phyloP scores from a whole-genome alignment of 768 basidiomycete species.

The Tulasnella sp. region DNA sequence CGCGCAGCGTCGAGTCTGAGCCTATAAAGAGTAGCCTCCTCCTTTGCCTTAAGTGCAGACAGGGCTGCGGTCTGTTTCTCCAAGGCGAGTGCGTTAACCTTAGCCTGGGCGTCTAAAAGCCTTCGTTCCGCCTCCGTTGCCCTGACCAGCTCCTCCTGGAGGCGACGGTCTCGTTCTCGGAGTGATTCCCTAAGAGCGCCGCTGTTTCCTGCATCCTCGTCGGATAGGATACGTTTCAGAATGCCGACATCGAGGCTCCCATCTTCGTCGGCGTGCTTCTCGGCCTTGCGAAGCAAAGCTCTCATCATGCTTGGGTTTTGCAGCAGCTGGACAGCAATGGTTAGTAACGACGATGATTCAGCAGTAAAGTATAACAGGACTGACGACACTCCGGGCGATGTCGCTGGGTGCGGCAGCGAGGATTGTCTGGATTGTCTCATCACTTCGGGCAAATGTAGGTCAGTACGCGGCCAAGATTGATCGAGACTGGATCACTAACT shows the following conservation, averaged over 20 bases:
- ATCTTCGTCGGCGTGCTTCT: not conserved
- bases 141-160: not conserved
- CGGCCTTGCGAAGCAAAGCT: slow-evolving; percentile 1
- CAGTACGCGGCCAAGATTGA: too few species aligned
- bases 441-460: not conserved
- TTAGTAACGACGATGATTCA: too few species aligned
- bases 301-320: slow-evolving; percentile 9
- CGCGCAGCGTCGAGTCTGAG: not conserved
- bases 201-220: not conserved
- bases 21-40: not conserved
- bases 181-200: not conserved
- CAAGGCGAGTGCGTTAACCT: slow-evolving; percentile 6
- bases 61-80: slow-evolving; percentile 5
- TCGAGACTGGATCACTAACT: not conserved
- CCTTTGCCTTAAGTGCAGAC: not conserved
- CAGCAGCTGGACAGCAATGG: not conserved
- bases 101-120: slow-evolving; percentile 1
- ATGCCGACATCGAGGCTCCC: not conserved
- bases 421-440: slow-evolving; percentile 7
- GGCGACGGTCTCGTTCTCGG: not conserved
- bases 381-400: slow-evolving; percentile 2
- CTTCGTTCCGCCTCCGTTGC: not conserved
- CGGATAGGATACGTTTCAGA: slow-evolving; percentile 3
- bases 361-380: too few species aligned
- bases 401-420: slow-evolving; percentile 13